Evolutionary conservation across 768 basidiomycete genomes (phyloP).

Genomic region (Boletus bicolor): DNA sequence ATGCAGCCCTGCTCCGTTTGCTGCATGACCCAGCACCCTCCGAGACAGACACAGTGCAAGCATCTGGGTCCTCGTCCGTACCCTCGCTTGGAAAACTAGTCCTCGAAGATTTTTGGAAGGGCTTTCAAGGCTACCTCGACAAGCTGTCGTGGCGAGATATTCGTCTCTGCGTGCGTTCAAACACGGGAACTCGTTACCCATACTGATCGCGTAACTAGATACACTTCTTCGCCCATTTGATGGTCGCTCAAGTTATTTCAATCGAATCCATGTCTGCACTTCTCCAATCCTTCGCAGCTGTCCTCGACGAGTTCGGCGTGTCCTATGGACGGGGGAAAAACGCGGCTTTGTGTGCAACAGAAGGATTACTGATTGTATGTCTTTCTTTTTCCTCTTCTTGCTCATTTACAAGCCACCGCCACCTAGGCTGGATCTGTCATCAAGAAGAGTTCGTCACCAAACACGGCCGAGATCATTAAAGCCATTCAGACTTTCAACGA

Average conservation of each 20-base stretch:
- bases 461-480: constrained; percentile 63
- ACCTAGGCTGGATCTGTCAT: constrained; percentile 65
- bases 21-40: constrained; percentile 48
- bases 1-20: constrained; percentile 74
- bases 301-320: constrained; percentile 86
- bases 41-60: constrained; percentile 31
- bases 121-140: constrained; percentile 86
- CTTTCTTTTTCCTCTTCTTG: not conserved
- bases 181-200: not conserved
- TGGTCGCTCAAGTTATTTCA: constrained; percentile 71
- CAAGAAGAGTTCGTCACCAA: constrained; percentile 56
- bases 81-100: constrained; percentile 64
- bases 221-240: constrained; percentile 89
- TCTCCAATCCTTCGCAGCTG: constrained; percentile 79
- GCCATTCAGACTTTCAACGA: constrained; percentile 72
- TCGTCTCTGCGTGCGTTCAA: constrained; percentile 69
- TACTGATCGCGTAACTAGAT: constrained; percentile 49
- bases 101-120: constrained; percentile 87
- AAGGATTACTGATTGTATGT: constrained; percentile 72
- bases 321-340: constrained; percentile 81
- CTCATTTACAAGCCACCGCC: not conserved
- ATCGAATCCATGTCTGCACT: constrained; percentile 76
- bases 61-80: constrained; percentile 29
- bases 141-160: constrained; percentile 89
- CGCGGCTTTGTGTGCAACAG: constrained; percentile 77